Conservation (phyloP, 1,284 basidiomycete genomes). For the Coniferiporia sulphurascens region DNA sequence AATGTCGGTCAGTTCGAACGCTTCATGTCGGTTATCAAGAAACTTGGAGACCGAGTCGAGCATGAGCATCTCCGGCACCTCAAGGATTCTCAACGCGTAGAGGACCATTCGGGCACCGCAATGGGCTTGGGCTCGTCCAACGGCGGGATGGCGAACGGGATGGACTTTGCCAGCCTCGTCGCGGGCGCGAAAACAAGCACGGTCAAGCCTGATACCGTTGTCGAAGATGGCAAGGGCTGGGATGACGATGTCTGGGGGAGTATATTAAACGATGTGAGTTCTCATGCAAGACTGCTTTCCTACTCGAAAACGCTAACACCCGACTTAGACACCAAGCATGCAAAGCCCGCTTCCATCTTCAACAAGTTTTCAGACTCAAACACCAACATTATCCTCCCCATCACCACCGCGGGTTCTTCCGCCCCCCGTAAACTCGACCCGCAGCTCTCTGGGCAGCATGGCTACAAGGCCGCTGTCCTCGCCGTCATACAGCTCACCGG, state of each 20-base stretch:
- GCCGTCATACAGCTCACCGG: conserved; percentile 19
- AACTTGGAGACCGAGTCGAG: conserved; percentile 76
- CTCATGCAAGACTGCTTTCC: not conserved
- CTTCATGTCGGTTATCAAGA: conserved; percentile 80
- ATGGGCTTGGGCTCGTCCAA: conserved; percentile 34
- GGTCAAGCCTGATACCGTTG: conserved; percentile 42
- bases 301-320: not conserved
- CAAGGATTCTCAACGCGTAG: conserved; percentile 76
- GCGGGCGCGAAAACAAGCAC: conserved; percentile 41
- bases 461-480: conserved; percentile 27
- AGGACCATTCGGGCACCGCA: conserved; percentile 58
- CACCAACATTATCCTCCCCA: conserved; percentile 19
- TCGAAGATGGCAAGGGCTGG: conserved; percentile 47
- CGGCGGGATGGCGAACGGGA: conserved; percentile 26
- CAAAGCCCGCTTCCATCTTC: conserved; percentile 21
- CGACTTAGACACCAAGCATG: conserved; percentile 17
- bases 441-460: conserved; percentile 24
- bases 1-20: conserved; percentile 89
- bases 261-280: conserved; percentile 51
- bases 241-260: conserved; percentile 79
- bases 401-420: conserved; percentile 13
- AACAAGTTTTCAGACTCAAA: conserved; percentile 20
- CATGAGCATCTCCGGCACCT: conserved; percentile 82
- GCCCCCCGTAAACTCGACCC: conserved; percentile 19
- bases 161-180: conserved; percentile 73